Conservation (phyloP, 1,284 basidiomycete genomes). For the Caloboletus inedulis region DNA sequence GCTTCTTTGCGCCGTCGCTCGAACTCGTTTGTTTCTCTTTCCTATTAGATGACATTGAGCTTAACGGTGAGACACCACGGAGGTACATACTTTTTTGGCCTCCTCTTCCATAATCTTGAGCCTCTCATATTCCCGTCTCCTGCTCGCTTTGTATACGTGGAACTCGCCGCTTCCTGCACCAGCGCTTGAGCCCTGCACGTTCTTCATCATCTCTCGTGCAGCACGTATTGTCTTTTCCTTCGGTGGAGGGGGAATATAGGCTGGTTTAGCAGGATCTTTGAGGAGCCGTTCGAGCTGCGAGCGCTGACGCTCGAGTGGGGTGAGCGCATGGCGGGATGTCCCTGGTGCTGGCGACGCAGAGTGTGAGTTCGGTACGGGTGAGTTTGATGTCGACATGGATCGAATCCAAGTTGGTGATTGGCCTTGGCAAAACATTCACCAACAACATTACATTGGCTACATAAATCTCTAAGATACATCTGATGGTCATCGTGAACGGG, state of each 20-base stretch:
- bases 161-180: slow-evolving; percentile 95
- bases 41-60: slow-evolving; percentile 17
- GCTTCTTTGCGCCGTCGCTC: slow-evolving; percentile 32
- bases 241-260: slow-evolving; percentile 68
- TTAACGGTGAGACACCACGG: neutral
- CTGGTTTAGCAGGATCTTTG: slow-evolving; percentile 81
- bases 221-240: slow-evolving; percentile 78
- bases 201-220: slow-evolving; percentile 96
- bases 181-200: slow-evolving; percentile 91
- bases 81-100: slow-evolving; percentile 59
- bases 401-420: slow-evolving; percentile 3
- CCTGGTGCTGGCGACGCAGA: slow-evolving; percentile 33
- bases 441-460: slow-evolving; percentile 23
- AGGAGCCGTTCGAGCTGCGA: slow-evolving; percentile 81
- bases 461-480: slow-evolving; percentile 14
- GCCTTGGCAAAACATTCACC: slow-evolving; percentile 17
- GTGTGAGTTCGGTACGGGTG: slow-evolving; percentile 29
- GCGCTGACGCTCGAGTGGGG: slow-evolving; percentile 70
- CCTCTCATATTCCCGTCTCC: slow-evolving; percentile 93
- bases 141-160: slow-evolving; percentile 96
- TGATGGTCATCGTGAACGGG: neutral
- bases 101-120: slow-evolving; percentile 88
- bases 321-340: slow-evolving; percentile 61
- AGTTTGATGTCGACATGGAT: slow-evolving; percentile 30
- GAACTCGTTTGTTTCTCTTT: slow-evolving; percentile 29